phyloP scores from a whole-genome alignment of 2,329 filamentous ascomycete genomes.

The Coniochaeta sp. region DNA sequence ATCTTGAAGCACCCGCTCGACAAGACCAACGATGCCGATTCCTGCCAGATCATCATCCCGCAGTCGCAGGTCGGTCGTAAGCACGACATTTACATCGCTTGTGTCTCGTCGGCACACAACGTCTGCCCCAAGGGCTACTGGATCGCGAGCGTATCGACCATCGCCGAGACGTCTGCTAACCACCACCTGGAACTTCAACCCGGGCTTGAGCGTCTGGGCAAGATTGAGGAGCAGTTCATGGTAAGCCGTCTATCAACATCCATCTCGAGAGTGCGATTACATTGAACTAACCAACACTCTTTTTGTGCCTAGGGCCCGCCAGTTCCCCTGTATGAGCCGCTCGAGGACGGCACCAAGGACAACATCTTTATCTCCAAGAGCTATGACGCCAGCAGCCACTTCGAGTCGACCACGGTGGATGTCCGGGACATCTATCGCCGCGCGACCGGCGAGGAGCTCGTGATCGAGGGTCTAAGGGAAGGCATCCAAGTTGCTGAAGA shows the following conservation, averaged over 20 bases:
- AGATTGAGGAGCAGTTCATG: constrained; percentile 97
- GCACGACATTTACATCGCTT: constrained; percentile 95
- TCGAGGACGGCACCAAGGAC: constrained; percentile 74
- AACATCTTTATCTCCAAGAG: constrained; percentile 98
- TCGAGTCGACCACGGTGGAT: constrained; percentile 87
- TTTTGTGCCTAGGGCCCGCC: constrained; percentile 54
- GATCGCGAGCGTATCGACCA: constrained; percentile 96
- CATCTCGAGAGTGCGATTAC: background rate
- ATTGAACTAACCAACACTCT: background rate
- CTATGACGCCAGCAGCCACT: constrained; percentile 97
- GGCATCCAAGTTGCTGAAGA: constrained; percentile 68
- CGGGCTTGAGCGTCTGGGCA: constrained; percentile 84
- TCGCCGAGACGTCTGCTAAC: constrained; percentile 85
- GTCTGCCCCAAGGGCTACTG: constrained; percentile 99
- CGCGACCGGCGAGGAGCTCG: constrained; percentile 74
- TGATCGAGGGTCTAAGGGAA: constrained; percentile 81
- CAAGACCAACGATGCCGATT: constrained; percentile 83
- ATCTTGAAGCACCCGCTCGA: constrained; percentile 92
- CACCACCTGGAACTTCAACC: constrained; percentile 92
- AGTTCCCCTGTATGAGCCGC: constrained; percentile 88
- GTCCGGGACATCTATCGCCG: constrained; percentile 89
- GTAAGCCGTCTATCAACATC: constrained; percentile 30
- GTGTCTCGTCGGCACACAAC: constrained; percentile 92
- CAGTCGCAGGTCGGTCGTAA: constrained; percentile 96
- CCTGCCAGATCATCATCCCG: constrained; percentile 91